Evolutionary conservation across 2,329 filamentous ascomycete species (phyloP).

Genomic region (Penicillium expansum): DNA sequence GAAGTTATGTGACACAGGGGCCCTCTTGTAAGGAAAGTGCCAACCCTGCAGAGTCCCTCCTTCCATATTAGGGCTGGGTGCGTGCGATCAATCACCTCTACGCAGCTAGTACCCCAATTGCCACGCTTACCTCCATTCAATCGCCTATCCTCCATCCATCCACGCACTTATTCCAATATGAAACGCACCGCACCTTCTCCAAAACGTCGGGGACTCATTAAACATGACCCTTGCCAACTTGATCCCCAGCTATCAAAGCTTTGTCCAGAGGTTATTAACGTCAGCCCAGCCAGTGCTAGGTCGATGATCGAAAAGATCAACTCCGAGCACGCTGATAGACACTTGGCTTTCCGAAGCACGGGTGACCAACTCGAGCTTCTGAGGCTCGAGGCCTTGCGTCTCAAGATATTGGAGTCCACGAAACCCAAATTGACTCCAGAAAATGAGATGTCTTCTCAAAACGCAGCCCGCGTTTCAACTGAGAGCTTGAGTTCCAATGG

Average conservation of each 20-base stretch:
- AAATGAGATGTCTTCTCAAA: no score
- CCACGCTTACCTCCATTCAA: background rate
- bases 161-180: background rate
- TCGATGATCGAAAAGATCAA: background rate
- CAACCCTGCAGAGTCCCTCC: background rate
- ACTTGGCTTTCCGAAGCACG: background rate
- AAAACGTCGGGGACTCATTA: background rate
- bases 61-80: slow-evolving; percentile 1
- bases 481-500: background rate
- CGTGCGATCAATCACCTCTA: background rate
- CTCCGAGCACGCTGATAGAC: background rate
- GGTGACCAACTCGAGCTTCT: background rate
- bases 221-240: background rate
- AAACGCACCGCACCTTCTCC: background rate
- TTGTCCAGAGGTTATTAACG: background rate
- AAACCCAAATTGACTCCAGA: background rate
- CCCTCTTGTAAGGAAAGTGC: background rate
- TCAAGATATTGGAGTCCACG: background rate
- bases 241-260: background rate
- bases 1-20: background rate
- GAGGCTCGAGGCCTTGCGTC: background rate
- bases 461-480: background rate
- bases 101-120: background rate
- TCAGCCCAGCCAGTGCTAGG: background rate
- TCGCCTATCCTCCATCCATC: accelerated